Conservation (phyloP, 257 asterid genomes). For the Solanum ossicruentum region DNA sequence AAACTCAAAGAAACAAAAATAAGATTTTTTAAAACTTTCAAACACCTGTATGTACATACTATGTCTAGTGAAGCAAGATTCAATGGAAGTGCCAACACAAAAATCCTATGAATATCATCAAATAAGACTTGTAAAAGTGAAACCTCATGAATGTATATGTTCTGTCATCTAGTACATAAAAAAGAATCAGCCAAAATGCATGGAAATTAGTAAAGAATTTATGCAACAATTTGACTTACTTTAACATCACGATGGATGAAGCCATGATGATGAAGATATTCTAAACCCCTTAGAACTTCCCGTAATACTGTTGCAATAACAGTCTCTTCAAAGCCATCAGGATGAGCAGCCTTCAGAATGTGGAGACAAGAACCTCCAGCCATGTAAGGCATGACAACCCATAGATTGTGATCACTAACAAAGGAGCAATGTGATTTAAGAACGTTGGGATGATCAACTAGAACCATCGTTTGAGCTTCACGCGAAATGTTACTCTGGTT, state of each 20-base stretch:
- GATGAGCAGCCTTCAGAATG: conserved; percentile 74
- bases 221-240: conserved; percentile 29
- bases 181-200: neutral
- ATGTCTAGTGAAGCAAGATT: neutral
- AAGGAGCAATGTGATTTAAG: conserved; percentile 93
- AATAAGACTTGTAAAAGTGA: neutral
- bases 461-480: conserved; percentile 94
- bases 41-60: neutral
- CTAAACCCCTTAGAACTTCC: conserved; percentile 84
- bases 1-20: neutral
- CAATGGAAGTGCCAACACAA: neutral
- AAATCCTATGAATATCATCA: neutral
- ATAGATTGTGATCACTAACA: conserved; percentile 75
- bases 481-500: conserved; percentile 77
- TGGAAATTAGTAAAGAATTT: neutral
- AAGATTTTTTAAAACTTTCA: neutral
- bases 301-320: conserved; percentile 88
- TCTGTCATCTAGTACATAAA: neutral
- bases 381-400: conserved; percentile 99
- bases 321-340: conserved; percentile 93
- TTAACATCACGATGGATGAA: conserved; percentile 96
- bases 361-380: conserved; percentile 98
- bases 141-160: neutral
- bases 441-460: conserved; percentile 91
- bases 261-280: conserved; percentile 94